phyloP scores from a whole-genome alignment of 2,329 filamentous ascomycete species.

The Colletotrichum siamense region DNA sequence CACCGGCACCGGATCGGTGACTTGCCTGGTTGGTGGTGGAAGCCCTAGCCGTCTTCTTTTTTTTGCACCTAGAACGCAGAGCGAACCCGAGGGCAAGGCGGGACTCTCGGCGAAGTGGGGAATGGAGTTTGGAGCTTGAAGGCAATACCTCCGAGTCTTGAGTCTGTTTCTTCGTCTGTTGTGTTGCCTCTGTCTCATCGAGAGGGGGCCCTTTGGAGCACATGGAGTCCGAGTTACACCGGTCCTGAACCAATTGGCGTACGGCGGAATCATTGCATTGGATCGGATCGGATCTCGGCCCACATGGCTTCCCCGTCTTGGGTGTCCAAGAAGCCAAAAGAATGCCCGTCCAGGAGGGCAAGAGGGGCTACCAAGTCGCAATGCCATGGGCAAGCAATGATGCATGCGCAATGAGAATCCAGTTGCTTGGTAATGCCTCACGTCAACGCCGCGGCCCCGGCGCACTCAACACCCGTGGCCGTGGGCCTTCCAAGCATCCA shows the following conservation, averaged over 20 bases:
- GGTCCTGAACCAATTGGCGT: not conserved
- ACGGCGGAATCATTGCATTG: not conserved
- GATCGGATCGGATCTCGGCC: constrained; percentile 4
- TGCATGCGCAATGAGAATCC: not conserved
- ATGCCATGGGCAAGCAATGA: not conserved
- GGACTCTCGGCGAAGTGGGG: not conserved
- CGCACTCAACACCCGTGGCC: not conserved
- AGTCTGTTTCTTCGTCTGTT: not conserved
- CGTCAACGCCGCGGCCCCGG: not conserved
- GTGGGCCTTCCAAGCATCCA: not conserved
- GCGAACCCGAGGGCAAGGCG: not conserved
- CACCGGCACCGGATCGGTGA: not conserved
- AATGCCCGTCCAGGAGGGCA: not conserved
- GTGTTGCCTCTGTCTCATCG: not conserved
- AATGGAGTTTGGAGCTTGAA: not conserved
- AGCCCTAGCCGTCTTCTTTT: not conserved
- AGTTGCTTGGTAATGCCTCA: constrained; percentile 18
- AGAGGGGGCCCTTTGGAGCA: not conserved
- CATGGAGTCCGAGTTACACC: not conserved
- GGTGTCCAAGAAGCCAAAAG: not conserved
- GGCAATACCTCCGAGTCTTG: not conserved
- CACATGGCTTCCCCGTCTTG: not conserved
- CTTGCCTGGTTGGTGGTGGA: not conserved
- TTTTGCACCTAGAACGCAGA: not conserved
- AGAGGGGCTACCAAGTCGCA: not conserved